Evolutionary conservation across 345 rosid genomes (phyloP), one percentile per base, ranked within the genome.

Genomic region (Carallia brachiata): DNA sequence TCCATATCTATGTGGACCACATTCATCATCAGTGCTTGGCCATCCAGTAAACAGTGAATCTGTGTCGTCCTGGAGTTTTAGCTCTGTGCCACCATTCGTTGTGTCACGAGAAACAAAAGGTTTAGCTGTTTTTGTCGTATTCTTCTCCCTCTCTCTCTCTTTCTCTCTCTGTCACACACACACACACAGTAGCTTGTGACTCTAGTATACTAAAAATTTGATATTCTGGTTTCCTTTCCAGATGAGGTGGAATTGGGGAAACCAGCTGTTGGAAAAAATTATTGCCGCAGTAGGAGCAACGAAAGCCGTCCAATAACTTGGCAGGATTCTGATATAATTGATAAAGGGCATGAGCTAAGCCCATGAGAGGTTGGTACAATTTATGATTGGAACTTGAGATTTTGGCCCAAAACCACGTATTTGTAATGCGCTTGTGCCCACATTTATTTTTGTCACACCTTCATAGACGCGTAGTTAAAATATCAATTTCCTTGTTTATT

Each of bases 41-140:
- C 83, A 78, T 80, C 80, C 88, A 31, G 39, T 76, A 62, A 55
- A 78, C 6, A 60, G 63, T 74, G 77, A 73, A 27, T 53, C 86
- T 75, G 70, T 71, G 70, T 80, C 93, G 80, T 84, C 91, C 56
- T 84, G 90, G 89, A 77, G 70, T 71, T 73, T 37, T 52, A 70
- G 79, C 70, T 64, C 91, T 27, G 52, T 54, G 54, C 75, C 85
- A 23, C 75, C 84, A 58, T 76, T 78, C 56, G 73, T 57, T 71
- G 62, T 62, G 13, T 39, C 88, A 12, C 84, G 67, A 70, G 76
- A 52, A 55, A 64, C 75, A 55, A 83, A 75, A 79, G 90, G 96
- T 90, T 77, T 16, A 15, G 53, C 36, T 56, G 15, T 55, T 63
- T 52, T 28, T 70, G n/a, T 10, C 5, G 52, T 4, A 30, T 60